Evolutionary conservation across 2,329 filamentous ascomycete species (phyloP).

Genomic region (Biscogniauxia sp.): DNA sequence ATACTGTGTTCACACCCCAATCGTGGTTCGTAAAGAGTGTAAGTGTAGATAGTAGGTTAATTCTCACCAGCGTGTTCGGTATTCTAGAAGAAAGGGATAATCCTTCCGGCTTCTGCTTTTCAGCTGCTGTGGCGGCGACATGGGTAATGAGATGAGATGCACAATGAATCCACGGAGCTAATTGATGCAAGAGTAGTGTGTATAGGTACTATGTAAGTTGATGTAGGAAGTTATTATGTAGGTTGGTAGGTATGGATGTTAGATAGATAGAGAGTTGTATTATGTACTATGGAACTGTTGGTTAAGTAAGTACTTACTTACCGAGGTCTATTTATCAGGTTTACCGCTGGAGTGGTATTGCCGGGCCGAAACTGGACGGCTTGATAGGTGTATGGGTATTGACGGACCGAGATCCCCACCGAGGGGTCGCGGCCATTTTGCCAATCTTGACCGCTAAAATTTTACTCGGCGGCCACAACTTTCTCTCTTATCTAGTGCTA

Average conservation of each 20-base stretch:
- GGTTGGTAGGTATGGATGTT: too few relatives aligned
- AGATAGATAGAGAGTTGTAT: too few relatives aligned
- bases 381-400: background rate
- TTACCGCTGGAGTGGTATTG: background rate
- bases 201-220: too few relatives aligned
- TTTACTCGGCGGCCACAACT: background rate
- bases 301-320: too few relatives aligned
- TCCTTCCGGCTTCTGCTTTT: slow-evolving; percentile 67
- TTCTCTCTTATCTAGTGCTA: too few relatives aligned
- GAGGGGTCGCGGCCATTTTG: slow-evolving; percentile 12
- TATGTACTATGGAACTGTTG: too few relatives aligned
- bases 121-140: slow-evolving; percentile 38
- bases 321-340: too few relatives aligned
- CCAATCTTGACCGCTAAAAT: slow-evolving; percentile 19
- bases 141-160: slow-evolving; percentile 10
- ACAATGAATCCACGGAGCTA: too few relatives aligned
- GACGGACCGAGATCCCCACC: background rate
- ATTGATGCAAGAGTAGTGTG: too few relatives aligned
- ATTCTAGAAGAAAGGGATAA: slow-evolving; percentile 77
- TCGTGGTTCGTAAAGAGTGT: background rate
- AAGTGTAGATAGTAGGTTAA: background rate
- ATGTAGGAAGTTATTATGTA: too few relatives aligned
- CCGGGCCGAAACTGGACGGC: background rate
- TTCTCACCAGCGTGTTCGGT: slow-evolving; percentile 78
- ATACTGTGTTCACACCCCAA: background rate